Conservation (phyloP, 1,139 yeast species). For the Candida sp. region DNA sequence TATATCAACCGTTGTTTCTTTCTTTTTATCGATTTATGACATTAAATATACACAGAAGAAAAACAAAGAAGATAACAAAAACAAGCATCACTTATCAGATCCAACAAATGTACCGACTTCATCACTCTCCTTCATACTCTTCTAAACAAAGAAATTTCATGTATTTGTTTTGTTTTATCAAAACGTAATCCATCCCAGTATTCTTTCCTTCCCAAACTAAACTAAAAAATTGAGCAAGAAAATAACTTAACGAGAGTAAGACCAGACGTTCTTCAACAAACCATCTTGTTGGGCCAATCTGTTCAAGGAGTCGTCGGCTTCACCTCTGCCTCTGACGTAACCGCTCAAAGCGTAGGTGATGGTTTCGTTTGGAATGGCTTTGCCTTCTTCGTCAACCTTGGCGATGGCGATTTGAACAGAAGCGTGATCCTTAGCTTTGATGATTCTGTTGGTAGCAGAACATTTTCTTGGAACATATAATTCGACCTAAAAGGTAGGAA, state of each 20-base stretch:
- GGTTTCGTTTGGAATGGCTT: slow-evolving; percentile 90
- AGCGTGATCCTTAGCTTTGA: slow-evolving; percentile 99
- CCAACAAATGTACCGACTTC: too few species aligned
- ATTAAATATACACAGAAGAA: slow-evolving; percentile 13
- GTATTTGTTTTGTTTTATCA: too few species aligned
- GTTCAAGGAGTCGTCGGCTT: slow-evolving; percentile 99
- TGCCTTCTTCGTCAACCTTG: slow-evolving; percentile 88
- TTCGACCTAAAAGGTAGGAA: slow-evolving; percentile 71
- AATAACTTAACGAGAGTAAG: slow-evolving; percentile 90
- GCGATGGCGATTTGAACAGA: slow-evolving; percentile 81
- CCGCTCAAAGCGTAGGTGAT: slow-evolving; percentile 98
- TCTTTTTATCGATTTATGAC: slow-evolving; percentile 9
- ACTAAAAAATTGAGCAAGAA: neutral
- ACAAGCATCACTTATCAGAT: neutral
- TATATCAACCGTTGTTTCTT: neutral
- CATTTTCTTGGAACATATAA: slow-evolving; percentile 99
- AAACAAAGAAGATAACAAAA: neutral
- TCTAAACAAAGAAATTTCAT: neutral
- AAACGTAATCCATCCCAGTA: too few species aligned
- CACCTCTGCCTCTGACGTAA: slow-evolving; percentile 80
- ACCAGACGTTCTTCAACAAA: slow-evolving; percentile 98
- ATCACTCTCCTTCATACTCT: neutral
- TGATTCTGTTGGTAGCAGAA: slow-evolving; percentile 99
- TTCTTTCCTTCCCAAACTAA: neutral
- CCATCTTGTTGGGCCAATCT: slow-evolving; percentile 99